Evolutionary conservation across 441 rosid genomes (phyloP).

Genomic region (Pelargonium australe): DNA sequence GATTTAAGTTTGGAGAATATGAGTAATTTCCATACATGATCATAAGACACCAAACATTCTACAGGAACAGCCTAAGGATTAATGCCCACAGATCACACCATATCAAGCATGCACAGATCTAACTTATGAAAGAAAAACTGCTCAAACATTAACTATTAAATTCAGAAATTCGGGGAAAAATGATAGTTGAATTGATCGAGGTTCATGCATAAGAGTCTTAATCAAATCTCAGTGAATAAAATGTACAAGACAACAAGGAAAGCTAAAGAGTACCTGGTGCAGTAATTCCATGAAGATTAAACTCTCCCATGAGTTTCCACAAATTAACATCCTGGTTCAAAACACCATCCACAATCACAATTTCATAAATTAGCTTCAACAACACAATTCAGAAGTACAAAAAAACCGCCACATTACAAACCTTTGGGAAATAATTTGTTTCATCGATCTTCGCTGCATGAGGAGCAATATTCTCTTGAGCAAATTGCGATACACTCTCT

Average conservation of each 20-base stretch:
- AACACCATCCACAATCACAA: background rate
- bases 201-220: background rate
- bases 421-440: slow-evolving; percentile 80
- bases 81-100: background rate
- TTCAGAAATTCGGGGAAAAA: background rate
- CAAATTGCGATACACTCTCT: slow-evolving; percentile 80
- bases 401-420: slow-evolving; percentile 11
- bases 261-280: slow-evolving; percentile 54
- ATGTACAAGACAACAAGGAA: background rate
- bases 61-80: background rate
- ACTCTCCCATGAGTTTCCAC: too few species aligned
- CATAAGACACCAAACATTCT: background rate
- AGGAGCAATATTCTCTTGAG: slow-evolving; percentile 67
- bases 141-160: background rate
- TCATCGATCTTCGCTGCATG: slow-evolving; percentile 65
- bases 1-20: background rate
- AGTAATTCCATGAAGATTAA: slow-evolving; percentile 48
- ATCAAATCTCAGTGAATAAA: background rate
- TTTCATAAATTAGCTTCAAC: background rate
- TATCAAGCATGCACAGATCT: background rate
- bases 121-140: background rate
- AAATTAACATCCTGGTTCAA: too few species aligned
- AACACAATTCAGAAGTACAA: background rate
- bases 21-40: background rate
- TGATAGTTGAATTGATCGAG: background rate